Evolutionary conservation across 352 stramenopile genomes (phyloP).

Genomic region (Globisporangium uncinulatum): DNA sequence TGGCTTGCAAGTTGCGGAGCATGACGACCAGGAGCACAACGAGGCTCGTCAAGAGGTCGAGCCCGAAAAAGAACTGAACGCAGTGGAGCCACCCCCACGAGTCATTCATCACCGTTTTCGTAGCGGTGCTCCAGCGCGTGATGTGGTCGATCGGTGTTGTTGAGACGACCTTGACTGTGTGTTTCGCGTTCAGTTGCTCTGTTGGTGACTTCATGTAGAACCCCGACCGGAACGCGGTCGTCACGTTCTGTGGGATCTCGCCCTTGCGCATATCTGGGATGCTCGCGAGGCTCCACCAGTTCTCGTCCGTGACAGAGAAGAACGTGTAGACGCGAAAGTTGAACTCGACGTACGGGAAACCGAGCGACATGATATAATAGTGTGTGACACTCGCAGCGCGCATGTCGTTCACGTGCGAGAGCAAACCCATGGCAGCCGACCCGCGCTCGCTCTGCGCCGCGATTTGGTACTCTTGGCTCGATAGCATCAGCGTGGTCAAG

Average conservation of each 20-base stretch:
- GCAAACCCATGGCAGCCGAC: conserved; percentile 15
- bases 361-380: conserved; percentile 20
- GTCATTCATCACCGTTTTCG: conserved; percentile 16
- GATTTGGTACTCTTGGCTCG: conserved; percentile 34
- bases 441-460: conserved; percentile 18
- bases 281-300: conserved; percentile 23
- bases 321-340: conserved; percentile 21
- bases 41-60: conserved; percentile 25
- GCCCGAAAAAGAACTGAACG: conserved; percentile 34
- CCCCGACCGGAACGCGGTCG: conserved; percentile 20
- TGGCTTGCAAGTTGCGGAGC: conserved; percentile 23
- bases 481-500: conserved; percentile 24
- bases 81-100: conserved; percentile 43
- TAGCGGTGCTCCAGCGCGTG: conserved; percentile 13
- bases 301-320: conserved; percentile 14
- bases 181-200: conserved; percentile 27
- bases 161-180: conserved; percentile 2
- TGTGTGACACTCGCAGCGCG: conserved; percentile 8
- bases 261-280: neutral
- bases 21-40: conserved; percentile 25
- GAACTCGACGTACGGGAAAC: conserved; percentile 24
- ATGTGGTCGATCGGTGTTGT: conserved; percentile 18
- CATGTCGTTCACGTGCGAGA: conserved; percentile 30
- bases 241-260: conserved; percentile 12
- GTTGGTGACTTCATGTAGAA: conserved; percentile 31